These are phyloP conservation scores for Avena sativa DNA, from an alignment of 176 grass and related monocot species.

Conservation along the genomic window DNA sequence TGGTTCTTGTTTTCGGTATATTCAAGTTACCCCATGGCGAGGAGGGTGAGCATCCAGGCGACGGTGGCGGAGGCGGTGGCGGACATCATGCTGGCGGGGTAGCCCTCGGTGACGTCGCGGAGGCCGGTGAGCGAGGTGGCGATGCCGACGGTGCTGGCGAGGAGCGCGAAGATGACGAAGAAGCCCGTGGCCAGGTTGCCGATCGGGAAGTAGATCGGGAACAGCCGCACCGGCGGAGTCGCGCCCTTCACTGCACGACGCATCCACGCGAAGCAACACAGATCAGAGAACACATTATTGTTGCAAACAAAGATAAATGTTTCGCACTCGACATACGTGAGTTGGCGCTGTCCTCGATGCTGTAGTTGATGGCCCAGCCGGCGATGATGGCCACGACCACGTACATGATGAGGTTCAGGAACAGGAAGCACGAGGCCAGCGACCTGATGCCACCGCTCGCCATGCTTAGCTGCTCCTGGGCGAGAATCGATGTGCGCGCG, in stretches of 20 bases:
- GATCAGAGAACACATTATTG: no score
- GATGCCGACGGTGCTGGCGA: constrained; percentile 70
- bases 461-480: constrained; percentile 44
- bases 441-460: constrained; percentile 40
- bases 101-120: constrained; percentile 52
- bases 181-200: constrained; percentile 95
- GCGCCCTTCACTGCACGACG: constrained; percentile 48
- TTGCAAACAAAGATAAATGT: no score
- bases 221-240: constrained; percentile 63
- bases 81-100: constrained; percentile 64
- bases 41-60: constrained; percentile 80
- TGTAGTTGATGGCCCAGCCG: constrained; percentile 92
- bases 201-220: constrained; percentile 97
- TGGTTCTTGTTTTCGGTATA: background rate
- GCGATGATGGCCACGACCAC: constrained; percentile 65
- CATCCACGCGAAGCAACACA: background rate
- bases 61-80: constrained; percentile 64
- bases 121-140: constrained; percentile 85
- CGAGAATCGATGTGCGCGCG: background rate
- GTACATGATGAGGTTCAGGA: constrained; percentile 94
- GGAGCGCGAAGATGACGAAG: constrained; percentile 87
- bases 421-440: constrained; percentile 59
- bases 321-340: no score
- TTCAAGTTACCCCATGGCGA: constrained; percentile 72
- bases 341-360: constrained; percentile 71